Evolutionary conservation across 176 grass and related monocot genomes (phyloP).

Genomic region (Oryza coarctata): DNA sequence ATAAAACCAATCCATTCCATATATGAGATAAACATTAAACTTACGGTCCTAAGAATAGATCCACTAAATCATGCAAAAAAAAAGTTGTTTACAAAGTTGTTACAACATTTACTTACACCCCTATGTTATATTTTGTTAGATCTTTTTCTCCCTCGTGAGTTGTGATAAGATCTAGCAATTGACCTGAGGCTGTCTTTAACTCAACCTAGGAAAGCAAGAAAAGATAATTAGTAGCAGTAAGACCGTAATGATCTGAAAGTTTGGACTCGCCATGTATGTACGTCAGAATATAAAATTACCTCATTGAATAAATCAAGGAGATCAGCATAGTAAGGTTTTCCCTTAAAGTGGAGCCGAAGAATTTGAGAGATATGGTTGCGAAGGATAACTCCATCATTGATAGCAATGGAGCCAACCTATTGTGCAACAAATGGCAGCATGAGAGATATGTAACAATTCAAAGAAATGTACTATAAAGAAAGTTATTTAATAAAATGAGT

Average conservation of each 20-base stretch:
- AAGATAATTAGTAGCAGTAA: slow-evolving; percentile 16
- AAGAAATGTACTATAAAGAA: neutral
- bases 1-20: neutral
- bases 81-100: neutral
- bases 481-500: neutral
- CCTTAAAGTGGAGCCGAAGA: slow-evolving; percentile 68
- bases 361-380: slow-evolving; percentile 80
- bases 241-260: slow-evolving; percentile 8
- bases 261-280: neutral
- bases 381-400: slow-evolving; percentile 89
- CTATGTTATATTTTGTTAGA: slow-evolving; percentile 74
- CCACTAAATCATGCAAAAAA: slow-evolving; percentile 2
- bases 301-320: slow-evolving; percentile 96
- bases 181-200: slow-evolving; percentile 94
- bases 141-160: slow-evolving; percentile 92
- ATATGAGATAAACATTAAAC: neutral
- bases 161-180: slow-evolving; percentile 88
- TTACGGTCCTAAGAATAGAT: slow-evolving; percentile 8
- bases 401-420: slow-evolving; percentile 88
- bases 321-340: slow-evolving; percentile 88
- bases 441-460: neutral
- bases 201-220: slow-evolving; percentile 62
- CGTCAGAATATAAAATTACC: slow-evolving; percentile 41
- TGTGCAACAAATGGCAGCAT: neutral
- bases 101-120: slow-evolving; percentile 58